phyloP scores from a whole-genome alignment of 1,284 basidiomycete species.

The Ganoderma resinaceum region DNA sequence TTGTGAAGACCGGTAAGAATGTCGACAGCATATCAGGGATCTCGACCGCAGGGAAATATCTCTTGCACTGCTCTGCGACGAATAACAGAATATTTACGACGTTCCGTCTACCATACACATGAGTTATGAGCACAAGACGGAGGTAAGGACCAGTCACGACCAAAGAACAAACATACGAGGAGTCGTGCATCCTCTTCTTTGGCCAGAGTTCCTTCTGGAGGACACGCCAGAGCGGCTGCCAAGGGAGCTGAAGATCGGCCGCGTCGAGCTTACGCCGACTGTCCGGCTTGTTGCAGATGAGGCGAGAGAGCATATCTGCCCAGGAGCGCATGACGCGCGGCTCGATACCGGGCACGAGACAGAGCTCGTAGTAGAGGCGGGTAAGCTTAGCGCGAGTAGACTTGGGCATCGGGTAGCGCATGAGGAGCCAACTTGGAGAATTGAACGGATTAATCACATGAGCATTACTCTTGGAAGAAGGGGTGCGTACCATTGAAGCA shows the following conservation, averaged over 20 bases:
- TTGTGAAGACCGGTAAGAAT: constrained; percentile 72
- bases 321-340: constrained; percentile 73
- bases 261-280: constrained; percentile 68
- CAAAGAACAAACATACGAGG: constrained; percentile 44
- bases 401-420: constrained; percentile 83
- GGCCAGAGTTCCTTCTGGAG: constrained; percentile 79
- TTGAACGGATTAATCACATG: constrained; percentile 9
- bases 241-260: constrained; percentile 75
- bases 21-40: constrained; percentile 76
- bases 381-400: constrained; percentile 81
- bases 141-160: neutral
- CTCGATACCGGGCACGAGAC: constrained; percentile 78
- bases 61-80: constrained; percentile 73
- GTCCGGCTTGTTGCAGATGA: constrained; percentile 72
- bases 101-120: constrained; percentile 54
- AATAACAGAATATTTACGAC: constrained; percentile 74
- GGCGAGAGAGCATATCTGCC: constrained; percentile 75
- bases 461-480: constrained; percentile 18
- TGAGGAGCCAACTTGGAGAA: constrained; percentile 79
- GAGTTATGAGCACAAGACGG: neutral
- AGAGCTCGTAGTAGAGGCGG: constrained; percentile 82
- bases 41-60: constrained; percentile 73
- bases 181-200: constrained; percentile 64
- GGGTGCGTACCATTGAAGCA: constrained; percentile 72
- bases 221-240: constrained; percentile 77